Evolutionary conservation across 2,329 filamentous ascomycete genomes (phyloP), one percentile per base, ranked within the genome.

Genomic region (Paracoccidioides brasiliensis): DNA sequence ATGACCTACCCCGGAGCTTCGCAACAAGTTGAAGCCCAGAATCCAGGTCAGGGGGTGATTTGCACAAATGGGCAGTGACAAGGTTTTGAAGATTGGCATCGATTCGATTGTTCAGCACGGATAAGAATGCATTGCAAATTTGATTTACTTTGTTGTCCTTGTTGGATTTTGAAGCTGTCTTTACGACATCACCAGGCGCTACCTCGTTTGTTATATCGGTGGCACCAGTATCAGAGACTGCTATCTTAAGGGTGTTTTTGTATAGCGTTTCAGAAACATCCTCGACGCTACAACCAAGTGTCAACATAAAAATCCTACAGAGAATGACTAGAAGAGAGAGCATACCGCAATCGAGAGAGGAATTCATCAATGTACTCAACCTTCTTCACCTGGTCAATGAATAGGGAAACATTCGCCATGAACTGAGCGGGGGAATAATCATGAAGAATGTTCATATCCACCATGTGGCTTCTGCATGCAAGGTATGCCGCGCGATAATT

Each of bases 371-470:
- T 85, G 60, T 88, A 86, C 41, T 90, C 81, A 10, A 86, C 77
- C 60, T 88, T 90, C 62, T 85, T 83, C 43, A 98, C 77, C 68
- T 98, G 90, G 15, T 89, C 83, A 37, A 97, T 76, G 64, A 98
- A 95, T 0, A 87, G 70, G 0, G 78, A 76, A 9, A 95, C 80
- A 60, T 84, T 87, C 3, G 78, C 74, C 67, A 96, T 78, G 67
- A 98, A 96, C 62, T 94, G 87, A 41, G 83, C 78, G 0, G 91
- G 89, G n/a, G 83, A 83, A 70, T 97, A 88, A 66, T 98, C 93
- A 65, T 95, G 91, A 2, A 98, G 76, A 58, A 98, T 91, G 66
- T 98, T 98, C 86, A 97, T 90, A 66, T 98, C 93, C 0, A 98
- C 93, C 62, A 94, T 82, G 68, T 98, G 94, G 28, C 84, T 91